These are phyloP conservation scores for Boletus mariae DNA, from an alignment of 1,284 basidiomycete species.

Conservation along the genomic window DNA sequence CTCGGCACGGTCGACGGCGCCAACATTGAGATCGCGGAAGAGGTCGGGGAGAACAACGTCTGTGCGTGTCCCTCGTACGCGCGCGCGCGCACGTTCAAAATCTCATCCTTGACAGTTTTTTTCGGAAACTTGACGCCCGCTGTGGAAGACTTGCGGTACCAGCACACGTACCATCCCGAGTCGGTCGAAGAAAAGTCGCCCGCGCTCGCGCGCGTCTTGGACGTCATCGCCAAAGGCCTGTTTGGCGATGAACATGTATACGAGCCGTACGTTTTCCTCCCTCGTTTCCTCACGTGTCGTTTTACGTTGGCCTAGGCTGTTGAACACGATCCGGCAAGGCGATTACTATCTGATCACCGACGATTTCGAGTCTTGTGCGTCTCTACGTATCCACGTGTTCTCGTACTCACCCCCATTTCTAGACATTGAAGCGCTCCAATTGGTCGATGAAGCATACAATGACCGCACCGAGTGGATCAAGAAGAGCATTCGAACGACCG, in stretches of 20 bases:
- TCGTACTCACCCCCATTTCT: background rate
- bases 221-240: constrained; percentile 65
- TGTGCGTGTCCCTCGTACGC: constrained; percentile 42
- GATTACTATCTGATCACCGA: constrained; percentile 84
- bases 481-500: constrained; percentile 83
- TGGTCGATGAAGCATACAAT: constrained; percentile 84
- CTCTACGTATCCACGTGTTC: background rate
- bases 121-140: constrained; percentile 78
- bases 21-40: constrained; percentile 93
- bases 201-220: constrained; percentile 68
- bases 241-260: constrained; percentile 79
- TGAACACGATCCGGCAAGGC: constrained; percentile 73
- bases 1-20: constrained; percentile 86
- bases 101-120: constrained; percentile 53
- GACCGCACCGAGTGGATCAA: constrained; percentile 85
- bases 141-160: constrained; percentile 80
- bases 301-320: constrained; percentile 12
- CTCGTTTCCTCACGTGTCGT: constrained; percentile 8
- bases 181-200: constrained; percentile 81
- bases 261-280: constrained; percentile 57
- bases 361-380: constrained; percentile 86
- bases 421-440: constrained; percentile 77
- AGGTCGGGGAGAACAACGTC: constrained; percentile 70
- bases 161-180: constrained; percentile 78
- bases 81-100: background rate